phyloP scores from a whole-genome alignment of 129 eudicot genomes.

The Flaveria brownii region DNA sequence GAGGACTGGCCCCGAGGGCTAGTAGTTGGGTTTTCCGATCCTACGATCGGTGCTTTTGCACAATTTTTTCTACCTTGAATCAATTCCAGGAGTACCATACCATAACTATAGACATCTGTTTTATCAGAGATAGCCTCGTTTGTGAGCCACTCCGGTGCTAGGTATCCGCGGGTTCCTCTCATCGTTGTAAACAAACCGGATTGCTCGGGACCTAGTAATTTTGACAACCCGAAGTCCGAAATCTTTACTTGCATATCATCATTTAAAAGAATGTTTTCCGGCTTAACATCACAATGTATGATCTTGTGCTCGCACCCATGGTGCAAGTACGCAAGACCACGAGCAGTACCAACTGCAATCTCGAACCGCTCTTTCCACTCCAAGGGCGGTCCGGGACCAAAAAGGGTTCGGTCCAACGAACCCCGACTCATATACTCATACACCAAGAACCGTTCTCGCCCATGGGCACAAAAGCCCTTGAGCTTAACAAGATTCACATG shows the following conservation, averaged over 20 bases:
- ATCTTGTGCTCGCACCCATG: slow-evolving; percentile 80
- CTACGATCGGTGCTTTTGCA: slow-evolving; percentile 32
- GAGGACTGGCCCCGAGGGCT: slow-evolving; percentile 38
- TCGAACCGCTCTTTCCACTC: slow-evolving; percentile 92
- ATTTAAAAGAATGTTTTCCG: slow-evolving; percentile 77
- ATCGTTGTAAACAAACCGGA: slow-evolving; percentile 78
- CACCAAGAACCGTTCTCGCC: slow-evolving; percentile 65
- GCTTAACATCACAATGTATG: slow-evolving; percentile 87
- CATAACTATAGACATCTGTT: slow-evolving; percentile 87
- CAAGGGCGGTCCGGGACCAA: slow-evolving; percentile 71
- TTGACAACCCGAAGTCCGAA: slow-evolving; percentile 91
- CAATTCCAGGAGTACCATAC: slow-evolving; percentile 80
- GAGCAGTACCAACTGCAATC: slow-evolving; percentile 74
- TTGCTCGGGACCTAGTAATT: slow-evolving; percentile 68
- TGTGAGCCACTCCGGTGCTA: slow-evolving; percentile 96
- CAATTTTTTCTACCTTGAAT: slow-evolving; percentile 86
- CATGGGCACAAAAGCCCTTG: slow-evolving; percentile 74
- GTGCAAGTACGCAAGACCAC: slow-evolving; percentile 88
- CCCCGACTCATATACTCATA: slow-evolving; percentile 90
- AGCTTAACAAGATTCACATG: slow-evolving; percentile 79
- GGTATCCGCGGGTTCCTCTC: slow-evolving; percentile 90
- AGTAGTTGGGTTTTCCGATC: slow-evolving; percentile 36
- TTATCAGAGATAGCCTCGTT: slow-evolving; percentile 78
- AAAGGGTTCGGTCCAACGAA: slow-evolving; percentile 72
- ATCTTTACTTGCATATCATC: slow-evolving; percentile 63